These are phyloP conservation scores for Talaromyces sp. DNA, from an alignment of 2,329 filamentous ascomycete species.

Conservation along the genomic window DNA sequence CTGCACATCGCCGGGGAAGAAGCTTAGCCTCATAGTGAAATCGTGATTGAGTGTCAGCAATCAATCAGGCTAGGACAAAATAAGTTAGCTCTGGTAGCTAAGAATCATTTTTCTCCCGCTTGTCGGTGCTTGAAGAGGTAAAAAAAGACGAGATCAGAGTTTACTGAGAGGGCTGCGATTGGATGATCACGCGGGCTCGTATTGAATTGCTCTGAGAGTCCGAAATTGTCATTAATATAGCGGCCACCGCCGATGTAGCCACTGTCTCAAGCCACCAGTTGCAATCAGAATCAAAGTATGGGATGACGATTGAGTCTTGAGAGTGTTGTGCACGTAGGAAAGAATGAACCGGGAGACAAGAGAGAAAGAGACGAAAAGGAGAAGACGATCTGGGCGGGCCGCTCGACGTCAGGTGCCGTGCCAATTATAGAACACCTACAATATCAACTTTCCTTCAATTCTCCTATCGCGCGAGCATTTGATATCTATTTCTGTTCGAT, in stretches of 20 bases:
- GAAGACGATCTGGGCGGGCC: background rate
- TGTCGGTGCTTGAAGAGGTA: background rate
- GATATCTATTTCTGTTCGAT: background rate
- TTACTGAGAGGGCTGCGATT: background rate
- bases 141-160: background rate
- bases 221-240: background rate
- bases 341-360: background rate
- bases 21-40: background rate
- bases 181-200: slow-evolving; percentile 6
- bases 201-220: background rate
- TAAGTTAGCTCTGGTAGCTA: background rate
- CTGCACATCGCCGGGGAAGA: background rate
- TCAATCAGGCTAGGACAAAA: background rate
- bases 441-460: background rate
- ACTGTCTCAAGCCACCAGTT: slow-evolving; percentile 8
- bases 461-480: background rate
- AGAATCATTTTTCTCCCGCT: background rate
- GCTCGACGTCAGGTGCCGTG: background rate
- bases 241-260: slow-evolving; percentile 10
- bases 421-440: slow-evolving; percentile 1
- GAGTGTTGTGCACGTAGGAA: background rate
- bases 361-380: background rate
- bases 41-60: background rate
- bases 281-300: background rate
- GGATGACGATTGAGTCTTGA: background rate